phyloP scores from a whole-genome alignment of 2,329 filamentous ascomycete species.

The Fusarium citri region DNA sequence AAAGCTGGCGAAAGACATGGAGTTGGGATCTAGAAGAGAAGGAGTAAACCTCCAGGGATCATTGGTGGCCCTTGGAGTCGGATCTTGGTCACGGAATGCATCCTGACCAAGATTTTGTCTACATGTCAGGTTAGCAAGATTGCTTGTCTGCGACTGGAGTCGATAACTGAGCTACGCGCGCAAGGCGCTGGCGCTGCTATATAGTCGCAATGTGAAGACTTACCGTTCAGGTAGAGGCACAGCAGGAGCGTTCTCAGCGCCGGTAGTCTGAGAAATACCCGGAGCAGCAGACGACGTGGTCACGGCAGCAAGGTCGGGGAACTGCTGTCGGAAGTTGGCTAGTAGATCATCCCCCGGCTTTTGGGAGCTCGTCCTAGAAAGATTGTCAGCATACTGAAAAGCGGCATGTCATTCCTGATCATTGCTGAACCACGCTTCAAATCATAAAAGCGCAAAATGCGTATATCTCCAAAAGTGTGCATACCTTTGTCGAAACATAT shows the following conservation, averaged over 20 bases:
- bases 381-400: constrained; percentile 12
- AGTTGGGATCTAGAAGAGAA: constrained; percentile 86
- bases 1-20: constrained; percentile 82
- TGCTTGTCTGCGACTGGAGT: not conserved
- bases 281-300: constrained; percentile 59
- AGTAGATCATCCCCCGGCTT: constrained; percentile 89
- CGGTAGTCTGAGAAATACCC: constrained; percentile 53
- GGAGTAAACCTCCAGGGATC: constrained; percentile 91
- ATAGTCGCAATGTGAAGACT: constrained; percentile 12
- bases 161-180: not conserved
- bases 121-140: constrained; percentile 24
- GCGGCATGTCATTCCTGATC: not conserved
- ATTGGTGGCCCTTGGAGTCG: constrained; percentile 81
- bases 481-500: constrained; percentile 50
- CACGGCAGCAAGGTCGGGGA: constrained; percentile 76
- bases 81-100: constrained; percentile 76
- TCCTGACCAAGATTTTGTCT: constrained; percentile 46
- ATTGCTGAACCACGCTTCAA: not conserved
- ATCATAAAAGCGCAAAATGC: not conserved
- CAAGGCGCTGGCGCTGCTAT: not conserved
- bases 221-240: constrained; percentile 47
- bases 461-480: constrained; percentile 2
- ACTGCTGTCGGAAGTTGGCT: constrained; percentile 84
- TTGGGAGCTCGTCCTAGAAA: constrained; percentile 76
- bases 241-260: constrained; percentile 43